phyloP scores from a whole-genome alignment of 2,329 filamentous ascomycete genomes.

The Calycina herbarum region DNA sequence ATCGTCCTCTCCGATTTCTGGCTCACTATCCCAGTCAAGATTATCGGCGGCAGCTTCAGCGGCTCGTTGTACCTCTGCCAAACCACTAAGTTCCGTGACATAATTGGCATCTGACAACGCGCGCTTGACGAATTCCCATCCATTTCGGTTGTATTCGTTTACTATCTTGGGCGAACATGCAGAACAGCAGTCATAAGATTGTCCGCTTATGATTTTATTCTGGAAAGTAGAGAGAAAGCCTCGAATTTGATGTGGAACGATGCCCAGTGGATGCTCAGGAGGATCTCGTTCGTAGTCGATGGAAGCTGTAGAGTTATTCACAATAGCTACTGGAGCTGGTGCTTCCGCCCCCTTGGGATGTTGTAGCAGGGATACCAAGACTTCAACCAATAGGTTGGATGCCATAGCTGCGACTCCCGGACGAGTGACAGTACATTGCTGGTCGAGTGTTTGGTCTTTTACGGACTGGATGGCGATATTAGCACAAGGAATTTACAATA shows the following conservation, averaged over 20 bases:
- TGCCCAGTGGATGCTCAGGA: conserved; percentile 60
- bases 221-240: conserved; percentile 75
- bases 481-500: conserved; percentile 14
- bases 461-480: conserved; percentile 63
- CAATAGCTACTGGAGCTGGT: conserved; percentile 49
- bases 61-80: conserved; percentile 68
- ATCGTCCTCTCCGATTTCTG: conserved; percentile 56
- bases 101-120: conserved; percentile 76
- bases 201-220: conserved; percentile 70
- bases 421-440: conserved; percentile 96
- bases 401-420: conserved; percentile 91
- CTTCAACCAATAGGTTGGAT: conserved; percentile 85
- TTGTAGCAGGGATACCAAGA: conserved; percentile 84
- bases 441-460: conserved; percentile 92
- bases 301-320: conserved; percentile 39
- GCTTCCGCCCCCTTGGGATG: conserved; percentile 71
- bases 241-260: conserved; percentile 78
- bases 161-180: conserved; percentile 74
- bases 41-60: conserved; percentile 51
- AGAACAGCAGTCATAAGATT: conserved; percentile 78
- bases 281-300: conserved; percentile 54
- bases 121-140: conserved; percentile 75
- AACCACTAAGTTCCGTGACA: conserved; percentile 72
- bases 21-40: conserved; percentile 63
- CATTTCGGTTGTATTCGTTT: conserved; percentile 63